Percentiles rank a stretch among this genome's conserved stretches.
These are phyloP conservation scores for Wickerhamomyces xylosicus DNA, from an alignment of 805 yeast genomes.

Conservation along the genomic window DNA sequence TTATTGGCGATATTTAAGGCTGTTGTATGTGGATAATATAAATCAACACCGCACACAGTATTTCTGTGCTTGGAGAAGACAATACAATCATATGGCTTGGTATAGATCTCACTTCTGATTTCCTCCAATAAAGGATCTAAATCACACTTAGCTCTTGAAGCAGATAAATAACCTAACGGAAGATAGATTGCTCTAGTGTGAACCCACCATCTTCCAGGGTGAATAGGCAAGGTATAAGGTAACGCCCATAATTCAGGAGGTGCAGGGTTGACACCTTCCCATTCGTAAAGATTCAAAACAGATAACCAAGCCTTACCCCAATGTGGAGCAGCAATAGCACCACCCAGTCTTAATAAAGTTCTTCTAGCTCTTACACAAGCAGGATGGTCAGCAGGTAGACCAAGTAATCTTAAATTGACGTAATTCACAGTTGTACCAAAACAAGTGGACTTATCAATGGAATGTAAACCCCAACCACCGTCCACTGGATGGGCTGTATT, in stretches of 20 bases:
- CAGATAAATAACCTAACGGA: constrained; percentile 74
- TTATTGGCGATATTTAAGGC: constrained; percentile 54
- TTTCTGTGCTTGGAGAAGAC: constrained; percentile 67
- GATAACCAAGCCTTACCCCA: constrained; percentile 97
- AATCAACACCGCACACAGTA: constrained; percentile 81
- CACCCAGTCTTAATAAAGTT: constrained; percentile 67
- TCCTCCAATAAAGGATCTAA: constrained; percentile 53
- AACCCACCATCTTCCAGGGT: constrained; percentile 99
- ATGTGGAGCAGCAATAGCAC: constrained; percentile 85
- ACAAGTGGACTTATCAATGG: constrained; percentile 87
- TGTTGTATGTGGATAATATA: constrained; percentile 85
- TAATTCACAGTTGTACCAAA: constrained; percentile 91
- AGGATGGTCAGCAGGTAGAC: constrained; percentile 63
- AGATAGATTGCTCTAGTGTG: constrained; percentile 89
- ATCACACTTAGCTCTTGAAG: constrained; percentile 43
- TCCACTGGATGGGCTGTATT: constrained; percentile 94
- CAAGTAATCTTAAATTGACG: constrained; percentile 69
- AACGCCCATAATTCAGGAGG: constrained; percentile 91
- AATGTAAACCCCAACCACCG: constrained; percentile 99
- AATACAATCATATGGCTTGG: constrained; percentile 49
- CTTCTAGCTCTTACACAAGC: constrained; percentile 68
- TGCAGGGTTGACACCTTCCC: constrained; percentile 98
- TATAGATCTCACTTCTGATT: constrained; percentile 75
- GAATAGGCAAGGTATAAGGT: constrained; percentile 74
- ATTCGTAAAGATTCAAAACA: constrained; percentile 65